Base-by-base conservation (phyloP, 495 filamentous ascomycete genomes). In the Neurospora tetrasperma region DNA sequence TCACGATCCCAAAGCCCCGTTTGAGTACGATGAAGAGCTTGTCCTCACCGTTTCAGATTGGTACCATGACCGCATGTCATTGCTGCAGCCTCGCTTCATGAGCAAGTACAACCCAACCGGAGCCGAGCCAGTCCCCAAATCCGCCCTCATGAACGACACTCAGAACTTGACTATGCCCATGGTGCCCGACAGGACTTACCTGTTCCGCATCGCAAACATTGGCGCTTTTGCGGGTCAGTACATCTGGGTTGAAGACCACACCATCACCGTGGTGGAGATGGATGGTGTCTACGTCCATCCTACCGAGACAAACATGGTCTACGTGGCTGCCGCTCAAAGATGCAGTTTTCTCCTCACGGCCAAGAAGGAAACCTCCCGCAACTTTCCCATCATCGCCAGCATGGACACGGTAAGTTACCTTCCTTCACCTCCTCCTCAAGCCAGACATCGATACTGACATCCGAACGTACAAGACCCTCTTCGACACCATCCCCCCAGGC, bases 221-320 rank as follows among this genome's bases (percentile, higher is more conserved):
- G 90, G 87, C 4, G 90, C 90, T 16, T 93, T 93, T 78, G 87
- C 89, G 2, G 86, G 85, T 48, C 86, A 90, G 71, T 87, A 92
- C 78, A 81, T 94, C 75, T 92, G 91, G 86, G 89, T 94, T 81
- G 90, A 93, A 72, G 89, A 87, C 6, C 92, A 94, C 74, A 88
- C 86, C 73, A 88, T 89, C 77, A 87, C 86, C 35, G 86, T 89
- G 38, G 77, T 88, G 3, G 86, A 88, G 74, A 83, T 88, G 0
- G 86, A 88, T 71, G 88, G 88, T 11, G 81, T 89, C 11, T 88
- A 88, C 72, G 86, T 85, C 7, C 87, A 92, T 27, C 85, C 86
- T 0, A 82, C 86, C 5, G 85, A 87, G 71, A 87, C 90, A 1
- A 81, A 84, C 62, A 87, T 89, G 79, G 84, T 93, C 9, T 92